Conservation (phyloP, 768 basidiomycete species). For the Hericium erinaceus region DNA sequence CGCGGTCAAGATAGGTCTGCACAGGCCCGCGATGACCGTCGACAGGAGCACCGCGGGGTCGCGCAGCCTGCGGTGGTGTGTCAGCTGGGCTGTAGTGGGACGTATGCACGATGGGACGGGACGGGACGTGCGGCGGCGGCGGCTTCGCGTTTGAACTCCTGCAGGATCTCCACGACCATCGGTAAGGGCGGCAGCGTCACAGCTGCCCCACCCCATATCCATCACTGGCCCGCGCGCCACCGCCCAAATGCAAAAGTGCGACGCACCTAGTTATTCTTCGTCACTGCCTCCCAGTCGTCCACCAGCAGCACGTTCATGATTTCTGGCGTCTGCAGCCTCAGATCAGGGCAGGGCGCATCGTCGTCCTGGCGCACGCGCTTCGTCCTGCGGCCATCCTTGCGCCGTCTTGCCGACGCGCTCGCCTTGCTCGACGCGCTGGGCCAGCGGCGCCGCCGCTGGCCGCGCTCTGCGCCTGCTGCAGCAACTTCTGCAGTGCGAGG, state of each 20-base stretch:
- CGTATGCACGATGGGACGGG: no score
- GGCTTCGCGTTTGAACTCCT: no score
- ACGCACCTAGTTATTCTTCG: conserved; percentile 82
- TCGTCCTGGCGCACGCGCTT: conserved; percentile 25
- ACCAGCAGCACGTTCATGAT: conserved; percentile 73
- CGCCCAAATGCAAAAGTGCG: not conserved
- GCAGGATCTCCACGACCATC: conserved; percentile 54
- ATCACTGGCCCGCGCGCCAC: no score
- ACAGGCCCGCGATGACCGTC: conserved; percentile 75
- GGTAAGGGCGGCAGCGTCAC: conserved; percentile 77
- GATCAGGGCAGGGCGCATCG: conserved; percentile 42
- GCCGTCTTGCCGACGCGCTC: conserved; percentile 14
- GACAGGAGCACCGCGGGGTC: conserved; percentile 59
- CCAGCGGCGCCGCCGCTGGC: no score
- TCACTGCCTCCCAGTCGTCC: conserved; percentile 97
- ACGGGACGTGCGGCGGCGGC: conserved; percentile 30
- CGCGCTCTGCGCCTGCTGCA: conserved; percentile 40
- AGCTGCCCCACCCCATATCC: conserved; percentile 32
- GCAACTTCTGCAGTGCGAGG: conserved; percentile 63
- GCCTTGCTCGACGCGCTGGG: conserved; percentile 24
- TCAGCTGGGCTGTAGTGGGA: no score
- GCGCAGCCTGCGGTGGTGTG: no score
- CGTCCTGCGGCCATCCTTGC: conserved; percentile 42
- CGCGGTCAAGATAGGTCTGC: conserved; percentile 87
- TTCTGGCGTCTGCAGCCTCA: conserved; percentile 87